Base-by-base conservation (phyloP, 2,329 filamentous ascomycete genomes). In the Botrytis squamosa region DNA sequence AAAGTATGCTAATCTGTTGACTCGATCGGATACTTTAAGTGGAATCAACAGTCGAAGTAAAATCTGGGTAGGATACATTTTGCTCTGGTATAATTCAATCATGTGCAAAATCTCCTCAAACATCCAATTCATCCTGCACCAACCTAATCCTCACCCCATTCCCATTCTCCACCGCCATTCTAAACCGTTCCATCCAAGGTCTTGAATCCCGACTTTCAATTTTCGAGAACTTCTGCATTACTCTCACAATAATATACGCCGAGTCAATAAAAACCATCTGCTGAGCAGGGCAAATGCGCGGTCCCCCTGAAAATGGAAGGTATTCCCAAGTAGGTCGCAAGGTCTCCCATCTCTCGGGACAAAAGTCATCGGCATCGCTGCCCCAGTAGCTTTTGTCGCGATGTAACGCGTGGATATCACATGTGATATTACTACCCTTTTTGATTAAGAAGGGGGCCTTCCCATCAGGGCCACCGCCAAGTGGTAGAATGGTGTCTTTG, bases 371-470 rank as follows among this genome's bases (percentile, higher is more conserved):
- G 12, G 25, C 6, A 9, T 49, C 49, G 2, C 0, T 5, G 0
- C 92, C 92, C 20, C 33, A 49, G 7, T 38, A 16, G 22, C 14
- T 33, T 9, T 10, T 18, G 18, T 68, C 40, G 2, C 29, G 63
- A 29, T 68, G 63, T 29, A 68, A 16, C 2, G 33, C 14, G 4
- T 46, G 16, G 3, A 72, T 20, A 20, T 29, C 22, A 18, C n/a
- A 25, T 9, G 25, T 20, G 3, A 72, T 33, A 16, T 10, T 9
- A 18, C 22, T 72, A 12, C 36, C 62, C 29, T 64, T 49, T 22
- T 22, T 12, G 4, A 46, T 9, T 22, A 66, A 16, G 6, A 66
- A 18, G 10, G 60, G 62, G 6, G 46, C 20, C 25, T 46, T 1
- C 14, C 46, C 62, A 22, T 33, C 12, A 18, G 25, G 29, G 22